Evolutionary conservation across 2,329 filamentous ascomycete species (phyloP).

Genomic region (Aspergillaceae sp.): DNA sequence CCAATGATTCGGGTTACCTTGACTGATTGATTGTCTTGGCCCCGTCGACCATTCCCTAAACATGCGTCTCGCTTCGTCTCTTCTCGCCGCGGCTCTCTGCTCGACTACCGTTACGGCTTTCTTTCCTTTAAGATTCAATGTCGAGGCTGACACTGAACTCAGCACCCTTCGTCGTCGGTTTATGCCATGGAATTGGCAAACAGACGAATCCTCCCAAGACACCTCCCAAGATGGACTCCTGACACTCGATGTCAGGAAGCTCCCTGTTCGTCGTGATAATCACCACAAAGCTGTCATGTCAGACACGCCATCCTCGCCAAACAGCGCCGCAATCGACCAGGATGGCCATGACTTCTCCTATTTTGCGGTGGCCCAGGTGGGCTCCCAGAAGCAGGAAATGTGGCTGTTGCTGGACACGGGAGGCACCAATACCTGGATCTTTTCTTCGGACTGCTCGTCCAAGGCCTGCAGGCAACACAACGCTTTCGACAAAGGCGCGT

Average conservation of each 20-base stretch:
- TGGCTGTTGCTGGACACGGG: conserved; percentile 49
- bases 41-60: too few relatives aligned
- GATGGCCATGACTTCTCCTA: conserved; percentile 49
- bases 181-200: conserved; percentile 17
- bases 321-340: conserved; percentile 45
- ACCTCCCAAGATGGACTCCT: conserved; percentile 7
- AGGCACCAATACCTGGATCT: conserved; percentile 69
- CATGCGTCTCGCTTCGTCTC: conserved; percentile 32
- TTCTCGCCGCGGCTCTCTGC: conserved; percentile 24
- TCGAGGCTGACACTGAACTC: conserved; percentile 10
- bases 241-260: conserved; percentile 31
- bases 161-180: conserved; percentile 23
- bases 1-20: too few relatives aligned
- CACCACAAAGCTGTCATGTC: conserved; percentile 38
- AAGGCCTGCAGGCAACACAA: conserved; percentile 61
- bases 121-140: conserved; percentile 31
- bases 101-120: conserved; percentile 33
- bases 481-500: conserved; percentile 59
- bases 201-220: conserved; percentile 11
- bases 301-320: conserved; percentile 30
- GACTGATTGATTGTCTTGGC: too few relatives aligned
- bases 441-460: conserved; percentile 60
- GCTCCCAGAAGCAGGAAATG: conserved; percentile 43
- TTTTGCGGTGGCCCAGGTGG: conserved; percentile 44
- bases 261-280: conserved; percentile 39